Percentiles rank a stretch among this genome's conserved stretches.
These are phyloP conservation scores for Mycena leptocephala DNA, from an alignment of 768 basidiomycete species.

Conservation along the genomic window DNA sequence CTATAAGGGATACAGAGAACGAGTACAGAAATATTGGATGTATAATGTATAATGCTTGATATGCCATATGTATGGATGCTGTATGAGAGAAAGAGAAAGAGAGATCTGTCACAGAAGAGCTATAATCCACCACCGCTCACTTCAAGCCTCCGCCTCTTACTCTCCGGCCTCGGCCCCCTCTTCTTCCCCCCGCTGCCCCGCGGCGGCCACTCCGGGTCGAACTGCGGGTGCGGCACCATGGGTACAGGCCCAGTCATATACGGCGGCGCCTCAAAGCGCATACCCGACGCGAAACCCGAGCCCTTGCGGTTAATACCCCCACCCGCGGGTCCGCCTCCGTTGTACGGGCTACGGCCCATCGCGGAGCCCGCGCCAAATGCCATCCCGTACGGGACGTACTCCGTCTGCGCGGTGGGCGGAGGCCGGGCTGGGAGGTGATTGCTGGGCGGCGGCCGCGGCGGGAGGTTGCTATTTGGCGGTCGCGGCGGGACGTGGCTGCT, in stretches of 20 bases:
- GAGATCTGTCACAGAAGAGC: neutral
- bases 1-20: neutral
- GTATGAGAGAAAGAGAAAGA: neutral
- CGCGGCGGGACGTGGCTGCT: neutral
- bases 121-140: neutral
- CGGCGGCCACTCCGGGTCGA: constrained; percentile 28
- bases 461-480: neutral
- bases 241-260: neutral
- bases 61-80: neutral
- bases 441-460: neutral
- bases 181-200: constrained; percentile 1
- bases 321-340: neutral
- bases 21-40: neutral
- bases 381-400: constrained; percentile 16
- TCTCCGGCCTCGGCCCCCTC: neutral
- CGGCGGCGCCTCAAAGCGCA: neutral
- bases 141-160: constrained; percentile 15
- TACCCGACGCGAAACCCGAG: constrained; percentile 24
- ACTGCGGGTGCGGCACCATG: constrained; percentile 1
- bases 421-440: neutral
- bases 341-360: constrained; percentile 17
- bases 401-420: neutral
- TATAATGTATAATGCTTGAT: neutral
- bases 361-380: constrained; percentile 28
- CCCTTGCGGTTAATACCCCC: constrained; percentile 26